Evolutionary conservation across 2,329 filamentous ascomycete species (phyloP), one percentile per base, ranked within the genome.

Genomic region (Akanthomyces dipterigenus): DNA sequence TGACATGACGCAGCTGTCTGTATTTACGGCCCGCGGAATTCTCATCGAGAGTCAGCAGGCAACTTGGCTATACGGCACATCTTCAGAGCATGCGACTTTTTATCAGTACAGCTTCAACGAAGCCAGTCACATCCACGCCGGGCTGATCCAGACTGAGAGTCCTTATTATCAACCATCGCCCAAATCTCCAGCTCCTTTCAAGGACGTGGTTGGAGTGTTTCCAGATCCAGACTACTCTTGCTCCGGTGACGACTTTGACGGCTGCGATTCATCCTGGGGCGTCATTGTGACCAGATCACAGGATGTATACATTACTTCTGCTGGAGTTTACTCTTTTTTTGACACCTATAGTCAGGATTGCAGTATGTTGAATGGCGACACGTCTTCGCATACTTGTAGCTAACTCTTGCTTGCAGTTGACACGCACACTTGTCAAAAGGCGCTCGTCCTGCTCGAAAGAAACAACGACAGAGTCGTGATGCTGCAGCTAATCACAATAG

Each of bases 121-220:
- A n/a, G n/a, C n/a, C n/a, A n/a, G n/a, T n/a, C n/a, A n/a, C n/a
- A n/a, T n/a, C n/a, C n/a, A n/a, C n/a, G n/a, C n/a, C n/a, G n/a
- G n/a, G n/a, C n/a, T n/a, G n/a, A n/a, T n/a, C n/a, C 88, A 90
- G 70, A 84, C 83, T 0, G 88, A 91, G 70, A 88, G 86, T 2
- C 84, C 87, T 12, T 87, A 82, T 75, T 87, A 81, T 74, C 70
- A 73, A 55, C 66, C 68, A 79, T 87, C 56, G 6, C 64, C 65
- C 3, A 51, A 18, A 16, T 62, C 64, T 12, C 64, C 63, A 6
- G 67, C 54, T 26, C 68, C 65, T 1, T 69, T 67, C 38, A n/a
- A 36, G 4, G 38, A 55, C 9, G 26, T 20, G 0, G 46, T 64
- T 0, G 65, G 63, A 1, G 5, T 28, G 3, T 62, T 67, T 2